Conservation (phyloP, 1,284 basidiomycete species). For the Fomitiporia mediterranea region DNA sequence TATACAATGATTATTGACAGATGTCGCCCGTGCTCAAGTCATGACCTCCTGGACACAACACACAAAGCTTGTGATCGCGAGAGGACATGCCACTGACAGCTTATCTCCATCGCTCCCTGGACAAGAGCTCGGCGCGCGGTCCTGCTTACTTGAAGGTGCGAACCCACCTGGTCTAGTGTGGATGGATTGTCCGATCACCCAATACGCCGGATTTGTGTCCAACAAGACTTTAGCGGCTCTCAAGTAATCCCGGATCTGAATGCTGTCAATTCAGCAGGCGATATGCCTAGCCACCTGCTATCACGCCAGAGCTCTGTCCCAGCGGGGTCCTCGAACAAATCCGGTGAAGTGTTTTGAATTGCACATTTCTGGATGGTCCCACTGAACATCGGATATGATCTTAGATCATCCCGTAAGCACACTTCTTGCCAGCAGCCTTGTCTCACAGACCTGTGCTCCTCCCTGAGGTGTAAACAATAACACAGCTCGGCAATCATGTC, state of each 20-base stretch:
- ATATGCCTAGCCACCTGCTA: not conserved
- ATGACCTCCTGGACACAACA: not conserved
- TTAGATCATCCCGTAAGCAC: constrained; percentile 10
- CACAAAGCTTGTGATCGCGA: not conserved
- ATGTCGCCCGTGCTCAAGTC: not conserved
- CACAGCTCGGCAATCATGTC: constrained; percentile 9
- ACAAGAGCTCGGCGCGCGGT: not conserved
- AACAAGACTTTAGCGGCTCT: constrained; percentile 7
- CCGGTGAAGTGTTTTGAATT: constrained; percentile 3
- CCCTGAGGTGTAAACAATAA: constrained; percentile 9
- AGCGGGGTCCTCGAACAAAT: constrained; percentile 1
- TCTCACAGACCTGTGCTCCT: constrained; percentile 3
- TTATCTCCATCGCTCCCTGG: not conserved
- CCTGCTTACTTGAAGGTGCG: not conserved
- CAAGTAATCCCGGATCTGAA: constrained; percentile 5
- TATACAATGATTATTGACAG: not conserved
- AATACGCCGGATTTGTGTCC: not conserved
- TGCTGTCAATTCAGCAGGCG: not conserved
- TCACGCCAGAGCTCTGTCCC: not conserved
- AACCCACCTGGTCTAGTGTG: not conserved
- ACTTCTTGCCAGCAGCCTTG: not conserved
- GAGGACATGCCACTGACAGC: not conserved
- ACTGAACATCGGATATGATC: constrained; percentile 4
- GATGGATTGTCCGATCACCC: constrained; percentile 2
- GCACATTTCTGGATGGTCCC: not conserved